Base-by-base conservation (phyloP, 148 eudicot genomes). In the Rhododendron molle region DNA sequence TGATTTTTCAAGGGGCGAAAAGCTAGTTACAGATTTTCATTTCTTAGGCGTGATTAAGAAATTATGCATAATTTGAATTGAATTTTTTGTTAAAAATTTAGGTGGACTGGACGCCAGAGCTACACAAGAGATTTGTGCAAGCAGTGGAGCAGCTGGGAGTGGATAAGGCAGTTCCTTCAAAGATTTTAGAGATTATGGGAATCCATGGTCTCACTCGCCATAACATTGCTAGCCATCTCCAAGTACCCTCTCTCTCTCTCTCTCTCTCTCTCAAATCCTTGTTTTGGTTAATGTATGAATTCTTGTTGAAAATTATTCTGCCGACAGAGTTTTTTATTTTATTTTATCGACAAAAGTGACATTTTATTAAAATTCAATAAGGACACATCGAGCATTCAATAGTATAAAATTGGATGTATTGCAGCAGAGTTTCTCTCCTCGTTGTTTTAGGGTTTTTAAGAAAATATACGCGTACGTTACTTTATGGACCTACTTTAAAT, bases 101-200 rank as follows among this genome's bases (percentile, higher is more conserved):
- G 99, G 99, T 97, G 89, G 99, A 97, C 84, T 97, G 99, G 99
- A 97, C 99, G 49, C 99, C 99, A 81, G 99, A 97, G 83, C 93
- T 95, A 32, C 99, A 97, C 90, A 88, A 98, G 90, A 87, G 98
- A 81, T 97, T 97, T 87, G 98, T 97, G 87, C 98, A 97, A 88
- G 99, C 98, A 72, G 98, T 97, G 89, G 99, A 97, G 92, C 96
- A 95, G 77, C 92, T 97, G 21, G 99, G 99, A 8, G 95, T 97
- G 43, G 99, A 97, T 87, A 97, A 97, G 93, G 99, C 99, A 20
- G 99, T 97, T 71, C 99, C 99, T 88, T 97, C 99, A 13, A 92
- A 96, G 76, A 97, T 97, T 77, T 86, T 97, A 69, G 99, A 95
- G 92, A 95, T 97, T 60, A 97, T 97, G 99, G 98, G 96, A 13